Base-by-base conservation (phyloP, 2,329 filamentous ascomycete species). In the Ceratocystis alfenasii region DNA sequence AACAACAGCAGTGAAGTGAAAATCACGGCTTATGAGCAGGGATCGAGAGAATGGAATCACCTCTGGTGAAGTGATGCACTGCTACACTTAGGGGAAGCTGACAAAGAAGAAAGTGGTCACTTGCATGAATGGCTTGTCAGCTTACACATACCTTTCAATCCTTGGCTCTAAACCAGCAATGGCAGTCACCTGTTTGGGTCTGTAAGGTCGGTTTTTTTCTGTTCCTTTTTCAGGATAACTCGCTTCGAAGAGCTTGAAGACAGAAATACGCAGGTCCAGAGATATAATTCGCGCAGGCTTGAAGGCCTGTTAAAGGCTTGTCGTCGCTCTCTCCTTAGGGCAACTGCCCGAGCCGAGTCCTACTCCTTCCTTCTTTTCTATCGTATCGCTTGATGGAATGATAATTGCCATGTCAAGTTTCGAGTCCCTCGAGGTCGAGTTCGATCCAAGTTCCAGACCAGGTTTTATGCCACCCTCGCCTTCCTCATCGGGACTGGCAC, bases 401-500 rank as follows among this genome's bases (percentile, higher is more conserved):
- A 28, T 20, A 59, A 10, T 59, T 59, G 25, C 53, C 25, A 50
- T n/a, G 46, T 22, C 22, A 15, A 7, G 48, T n/a, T 36, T 17
- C 28, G 53, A 33, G 53, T 59, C 53, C 36, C 12, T 59, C 25
- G 28, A 59, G 53, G 53, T 33, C 53, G 53, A 20, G 15, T 30
- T 57, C 25, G 53, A 57, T 57, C 53, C 46, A 22, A 50, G 48
- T 53, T 25, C 48, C 48, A 53, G 48, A 53, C 48, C 22, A 0
- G 48, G 48, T 53, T 53, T 53, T 59, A 59, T 59, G 25, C 28
- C 53, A 17, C 20, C 2, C 10, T 5, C 53, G 28, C 28, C 17
- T 59, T 59, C 53, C 53, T 59, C 33, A 30, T 59, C 28, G 15
- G 53, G 53, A 59, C 28, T 59, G 53, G 53, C 25, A 59, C 12